A percentile compares a stretch with the other conserved stretches of the same genome.
phyloP scores from a whole-genome alignment of 169 alveolate genomes.

The Hammondia hammondi region DNA sequence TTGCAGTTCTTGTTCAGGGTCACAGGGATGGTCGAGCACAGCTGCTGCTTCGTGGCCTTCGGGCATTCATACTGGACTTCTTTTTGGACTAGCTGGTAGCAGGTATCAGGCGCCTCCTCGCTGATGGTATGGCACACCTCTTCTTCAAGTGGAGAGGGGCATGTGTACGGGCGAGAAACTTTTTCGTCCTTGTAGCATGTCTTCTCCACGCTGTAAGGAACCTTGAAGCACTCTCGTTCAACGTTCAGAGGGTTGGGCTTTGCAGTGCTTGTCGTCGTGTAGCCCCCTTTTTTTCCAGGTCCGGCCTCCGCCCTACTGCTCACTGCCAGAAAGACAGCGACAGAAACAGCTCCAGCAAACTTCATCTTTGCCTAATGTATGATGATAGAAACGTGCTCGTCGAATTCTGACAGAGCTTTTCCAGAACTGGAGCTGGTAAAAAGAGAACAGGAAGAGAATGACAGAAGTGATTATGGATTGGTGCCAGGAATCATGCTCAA shows the following conservation, averaged over 20 bases:
- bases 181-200: constrained; percentile 63
- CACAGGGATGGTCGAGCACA: constrained; percentile 59
- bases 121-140: constrained; percentile 54
- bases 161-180: constrained; percentile 60
- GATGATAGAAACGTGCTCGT: not conserved
- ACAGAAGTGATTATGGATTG: too few relatives aligned
- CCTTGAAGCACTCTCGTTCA: constrained; percentile 57
- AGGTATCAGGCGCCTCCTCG: constrained; percentile 38
- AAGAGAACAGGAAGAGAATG: not conserved
- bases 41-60: constrained; percentile 50
- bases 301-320: not conserved
- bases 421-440: not conserved
- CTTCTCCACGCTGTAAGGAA: constrained; percentile 63
- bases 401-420: not conserved
- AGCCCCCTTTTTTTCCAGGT: not conserved
- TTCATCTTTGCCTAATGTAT: not conserved
- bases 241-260: constrained; percentile 25
- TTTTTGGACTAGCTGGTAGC: constrained; percentile 26
- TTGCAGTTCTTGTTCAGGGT: constrained; percentile 53
- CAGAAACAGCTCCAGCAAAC: not conserved
- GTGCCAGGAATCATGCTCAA: too few relatives aligned
- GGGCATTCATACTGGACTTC: constrained; percentile 68
- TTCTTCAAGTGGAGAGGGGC: constrained; percentile 35
- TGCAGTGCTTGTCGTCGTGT: not conserved
- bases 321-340: not conserved